A percentile compares a stretch with the other conserved stretches of the same genome.
Evolutionary conservation across 768 basidiomycete species (phyloP).

Genomic region (Serendipita vermifera): DNA sequence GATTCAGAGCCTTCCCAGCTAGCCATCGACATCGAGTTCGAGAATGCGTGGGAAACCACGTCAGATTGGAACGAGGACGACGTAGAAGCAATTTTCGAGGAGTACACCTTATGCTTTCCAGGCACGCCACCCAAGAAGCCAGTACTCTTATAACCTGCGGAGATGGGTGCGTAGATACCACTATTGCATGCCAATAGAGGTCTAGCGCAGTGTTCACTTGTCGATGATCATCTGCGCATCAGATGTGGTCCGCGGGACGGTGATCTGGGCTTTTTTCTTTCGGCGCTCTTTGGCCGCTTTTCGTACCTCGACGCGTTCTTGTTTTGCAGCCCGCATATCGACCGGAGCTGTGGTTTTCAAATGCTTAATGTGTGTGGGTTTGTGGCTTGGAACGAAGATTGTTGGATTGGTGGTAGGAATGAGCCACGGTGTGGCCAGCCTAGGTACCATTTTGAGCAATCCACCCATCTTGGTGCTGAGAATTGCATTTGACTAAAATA

Average conservation of each 20-base stretch:
- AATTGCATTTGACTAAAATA: neutral
- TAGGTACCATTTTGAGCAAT: slow-evolving; percentile 28
- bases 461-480: neutral
- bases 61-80: slow-evolving; percentile 89
- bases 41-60: slow-evolving; percentile 81
- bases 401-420: slow-evolving; percentile 22
- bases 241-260: neutral
- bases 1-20: slow-evolving; percentile 24
- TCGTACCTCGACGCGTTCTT: slow-evolving; percentile 38
- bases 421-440: slow-evolving; percentile 55
- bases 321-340: slow-evolving; percentile 62
- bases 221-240: neutral
- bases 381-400: slow-evolving; percentile 22
- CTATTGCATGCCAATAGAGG: neutral
- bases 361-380: slow-evolving; percentile 74
- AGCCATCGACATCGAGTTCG: slow-evolving; percentile 69
- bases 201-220: neutral
- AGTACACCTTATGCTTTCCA: slow-evolving; percentile 59
- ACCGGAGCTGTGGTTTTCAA: slow-evolving; percentile 63
- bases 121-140: slow-evolving; percentile 8
- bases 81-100: slow-evolving; percentile 58
- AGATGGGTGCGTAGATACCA: neutral
- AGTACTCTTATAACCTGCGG: neutral
- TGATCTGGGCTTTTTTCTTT: slow-evolving; percentile 5
- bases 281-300: slow-evolving; percentile 33